A percentile compares a stretch with the other conserved stretches of the same genome.
Evolutionary conservation across 225 moss, liverwort and hornwort genomes (phyloP).

Genomic region (Pseudoscleropodium purum): DNA sequence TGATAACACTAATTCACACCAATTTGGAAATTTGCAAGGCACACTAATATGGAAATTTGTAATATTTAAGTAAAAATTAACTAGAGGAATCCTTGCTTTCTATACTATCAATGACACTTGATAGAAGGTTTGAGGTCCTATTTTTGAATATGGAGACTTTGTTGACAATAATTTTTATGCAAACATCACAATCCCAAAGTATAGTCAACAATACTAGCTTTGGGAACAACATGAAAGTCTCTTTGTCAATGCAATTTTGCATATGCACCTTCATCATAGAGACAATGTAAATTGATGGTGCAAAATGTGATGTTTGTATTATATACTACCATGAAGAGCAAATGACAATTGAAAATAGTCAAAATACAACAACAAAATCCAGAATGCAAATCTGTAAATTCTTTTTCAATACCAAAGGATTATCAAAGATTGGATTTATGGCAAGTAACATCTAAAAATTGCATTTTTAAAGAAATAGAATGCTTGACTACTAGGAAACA

Average conservation of each 20-base stretch:
- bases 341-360: background rate
- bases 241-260: background rate
- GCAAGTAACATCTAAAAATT: background rate
- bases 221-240: background rate
- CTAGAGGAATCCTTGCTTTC: fast-evolving
- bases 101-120: fast-evolving
- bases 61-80: too few species aligned
- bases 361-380: background rate
- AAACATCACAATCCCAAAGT: background rate
- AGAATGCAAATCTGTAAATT: background rate
- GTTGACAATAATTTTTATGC: fast-evolving
- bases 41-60: background rate
- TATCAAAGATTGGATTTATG: background rate
- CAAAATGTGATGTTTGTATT: background rate
- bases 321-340: fast-evolving
- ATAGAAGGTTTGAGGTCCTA: fast-evolving
- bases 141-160: fast-evolving
- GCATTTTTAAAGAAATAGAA: background rate
- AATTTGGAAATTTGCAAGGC: background rate
- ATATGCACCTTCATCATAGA: background rate
- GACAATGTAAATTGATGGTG: background rate
- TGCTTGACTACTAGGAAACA: background rate
- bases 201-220: fast-evolving
- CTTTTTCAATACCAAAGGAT: background rate
- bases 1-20: fast-evolving